These are phyloP conservation scores for Rhizoclosmatium globosum DNA, from an alignment of 192 early-diverging fungal species.

Conservation along the genomic window DNA sequence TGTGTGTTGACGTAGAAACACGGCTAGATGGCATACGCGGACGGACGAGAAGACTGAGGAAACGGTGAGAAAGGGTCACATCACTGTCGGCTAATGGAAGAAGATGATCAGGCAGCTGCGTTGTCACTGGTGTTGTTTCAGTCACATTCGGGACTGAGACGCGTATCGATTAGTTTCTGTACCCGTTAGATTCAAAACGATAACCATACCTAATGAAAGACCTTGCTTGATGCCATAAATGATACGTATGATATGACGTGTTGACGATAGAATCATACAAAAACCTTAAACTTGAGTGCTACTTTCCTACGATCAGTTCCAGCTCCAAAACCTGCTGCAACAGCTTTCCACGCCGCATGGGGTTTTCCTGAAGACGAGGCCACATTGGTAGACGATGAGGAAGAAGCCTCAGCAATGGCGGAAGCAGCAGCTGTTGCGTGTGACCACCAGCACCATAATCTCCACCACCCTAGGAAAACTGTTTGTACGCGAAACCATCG, in stretches of 20 bases:
- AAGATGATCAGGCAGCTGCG: too few species aligned
- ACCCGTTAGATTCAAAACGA: background rate
- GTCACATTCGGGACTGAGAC: too few species aligned
- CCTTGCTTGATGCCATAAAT: background rate
- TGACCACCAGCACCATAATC: conserved; percentile 29
- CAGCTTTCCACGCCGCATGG: background rate
- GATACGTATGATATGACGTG: conserved; percentile 9
- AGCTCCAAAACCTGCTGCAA: conserved; percentile 14
- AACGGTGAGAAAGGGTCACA: too few species aligned
- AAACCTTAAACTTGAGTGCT: conserved; percentile 4
- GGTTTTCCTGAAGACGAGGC: background rate
- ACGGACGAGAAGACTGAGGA: too few species aligned
- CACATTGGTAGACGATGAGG: background rate
- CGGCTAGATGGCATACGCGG: too few species aligned
- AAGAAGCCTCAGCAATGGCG: conserved; percentile 10
- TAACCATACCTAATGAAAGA: conserved; percentile 1
- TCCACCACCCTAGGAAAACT: conserved; percentile 9
- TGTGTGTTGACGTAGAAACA: too few species aligned
- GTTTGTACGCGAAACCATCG: conserved; percentile 27
- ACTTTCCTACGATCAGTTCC: background rate
- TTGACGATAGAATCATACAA: background rate
- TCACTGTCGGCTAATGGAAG: too few species aligned
- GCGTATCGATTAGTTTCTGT: background rate
- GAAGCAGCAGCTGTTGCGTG: conserved; percentile 25
- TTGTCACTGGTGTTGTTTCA: too few species aligned